Evolutionary conservation across 345 rosid species (phyloP), one percentile per base, ranked within the genome.

Genomic region (Citrus reticulata): DNA sequence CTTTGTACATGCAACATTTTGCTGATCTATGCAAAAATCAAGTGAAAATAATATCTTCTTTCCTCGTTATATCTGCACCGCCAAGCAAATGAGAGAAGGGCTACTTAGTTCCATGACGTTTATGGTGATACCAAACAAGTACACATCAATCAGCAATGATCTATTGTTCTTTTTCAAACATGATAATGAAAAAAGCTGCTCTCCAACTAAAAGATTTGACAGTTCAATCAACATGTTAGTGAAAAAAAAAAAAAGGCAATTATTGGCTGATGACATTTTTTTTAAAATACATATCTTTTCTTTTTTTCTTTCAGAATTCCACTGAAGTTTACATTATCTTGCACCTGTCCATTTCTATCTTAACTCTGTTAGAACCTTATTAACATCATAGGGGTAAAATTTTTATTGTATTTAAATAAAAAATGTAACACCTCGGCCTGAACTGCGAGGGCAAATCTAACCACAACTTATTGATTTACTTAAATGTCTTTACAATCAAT

Each of bases 331-430:
- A 39, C 2, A 7, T 39, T 7, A 7, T 39, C 40, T 39, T 39
- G 40, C 2, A 39, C 9, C 2, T 7, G 0, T 1, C 2, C 0
- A 7, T 7, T 39, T 39, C 1, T 39, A 7, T 39, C 9, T 39
- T 39, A 7, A 39, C 35, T 39, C 9, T 7, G 0, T 39, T 39
- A 0, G 9, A 7, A 39, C 9, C 9, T 39, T 39, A 0, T 7
- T 39, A 1, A 40, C 3, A 2, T 2, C 2, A 9, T 9, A 9
- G 3, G 2, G 3, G 1, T 40, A 40, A 40, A 9, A 9, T 0
- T 40, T 0, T 40, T 9, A 40, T 9, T 40, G 0, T 40, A 40
- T 3, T 40, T 40, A 9, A 40, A 40, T 0, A 35, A 6, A 34
- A 34, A 34, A 35, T 35, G 0, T 6, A 35, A 35, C 39, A 35